Evolutionary conservation across 225 moss, liverwort and hornwort genomes (phyloP).

Genomic region (Rhytidiadelphus loreus): DNA sequence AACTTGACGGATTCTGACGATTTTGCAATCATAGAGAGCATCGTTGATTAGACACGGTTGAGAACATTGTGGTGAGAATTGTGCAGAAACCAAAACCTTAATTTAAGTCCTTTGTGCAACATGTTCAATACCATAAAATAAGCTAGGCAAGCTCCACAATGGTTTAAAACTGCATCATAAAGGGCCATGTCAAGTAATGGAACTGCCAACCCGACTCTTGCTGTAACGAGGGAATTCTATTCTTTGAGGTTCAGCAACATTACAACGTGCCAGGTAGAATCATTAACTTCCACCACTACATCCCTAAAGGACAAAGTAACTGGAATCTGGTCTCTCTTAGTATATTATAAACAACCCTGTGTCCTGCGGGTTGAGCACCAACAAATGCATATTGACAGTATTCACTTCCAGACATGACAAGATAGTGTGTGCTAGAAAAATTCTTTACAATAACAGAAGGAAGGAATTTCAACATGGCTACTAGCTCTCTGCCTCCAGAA

Average conservation of each 20-base stretch:
- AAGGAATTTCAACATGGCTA: slow-evolving; percentile 14
- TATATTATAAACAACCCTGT: slow-evolving; percentile 17
- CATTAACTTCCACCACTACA: slow-evolving; percentile 7
- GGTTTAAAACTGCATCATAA: neutral
- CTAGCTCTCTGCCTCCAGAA: slow-evolving; percentile 9
- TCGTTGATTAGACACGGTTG: neutral
- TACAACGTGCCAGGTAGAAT: slow-evolving; percentile 9
- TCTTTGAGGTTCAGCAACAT: neutral
- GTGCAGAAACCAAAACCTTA: neutral
- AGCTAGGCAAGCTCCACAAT: neutral
- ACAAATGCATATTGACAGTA: slow-evolving; percentile 5
- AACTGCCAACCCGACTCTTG: neutral
- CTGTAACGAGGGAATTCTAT: neutral
- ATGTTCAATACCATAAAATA: neutral
- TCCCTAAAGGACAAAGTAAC: neutral
- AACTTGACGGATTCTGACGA: neutral
- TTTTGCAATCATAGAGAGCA: neutral
- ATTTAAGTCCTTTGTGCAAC: too few species aligned
- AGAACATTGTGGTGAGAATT: neutral
- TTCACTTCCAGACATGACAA: slow-evolving; percentile 4
- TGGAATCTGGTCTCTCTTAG: neutral
- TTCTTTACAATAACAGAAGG: slow-evolving; percentile 30
- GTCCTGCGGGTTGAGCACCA: neutral
- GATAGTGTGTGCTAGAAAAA: slow-evolving; percentile 22
- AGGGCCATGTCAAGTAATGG: neutral